phyloP scores from a whole-genome alignment of 192 early-diverging fungal genomes.

The Coemansia sp. region DNA sequence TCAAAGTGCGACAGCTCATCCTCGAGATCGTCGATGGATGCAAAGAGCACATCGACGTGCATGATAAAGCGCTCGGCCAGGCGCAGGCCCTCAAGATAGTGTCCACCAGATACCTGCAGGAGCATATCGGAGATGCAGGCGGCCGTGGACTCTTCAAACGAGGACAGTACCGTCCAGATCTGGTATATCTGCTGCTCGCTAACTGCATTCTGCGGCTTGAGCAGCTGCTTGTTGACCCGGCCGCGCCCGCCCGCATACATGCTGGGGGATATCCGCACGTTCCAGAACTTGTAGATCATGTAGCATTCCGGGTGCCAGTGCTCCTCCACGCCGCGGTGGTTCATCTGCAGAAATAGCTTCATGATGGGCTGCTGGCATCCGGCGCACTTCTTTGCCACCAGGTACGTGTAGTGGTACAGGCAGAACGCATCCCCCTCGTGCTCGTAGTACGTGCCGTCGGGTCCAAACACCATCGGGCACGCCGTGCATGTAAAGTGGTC shows the following conservation, averaged over 20 bases:
- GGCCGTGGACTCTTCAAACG: constrained; percentile 94
- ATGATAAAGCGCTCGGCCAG: constrained; percentile 81
- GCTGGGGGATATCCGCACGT: constrained; percentile 44
- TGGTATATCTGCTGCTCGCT: constrained; percentile 81
- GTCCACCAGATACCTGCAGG: constrained; percentile 79
- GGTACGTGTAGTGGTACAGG: constrained; percentile 86
- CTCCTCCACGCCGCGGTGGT: constrained; percentile 62
- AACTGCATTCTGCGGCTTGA: constrained; percentile 37
- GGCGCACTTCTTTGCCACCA: constrained; percentile 89
- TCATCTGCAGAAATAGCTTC: constrained; percentile 95
- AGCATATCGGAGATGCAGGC: constrained; percentile 95
- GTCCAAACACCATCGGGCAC: constrained; percentile 87
- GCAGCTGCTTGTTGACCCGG: constrained; percentile 45
- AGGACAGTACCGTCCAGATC: constrained; percentile 86
- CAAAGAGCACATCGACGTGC: constrained; percentile 89
- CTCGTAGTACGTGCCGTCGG: constrained; percentile 95
- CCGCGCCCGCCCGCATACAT: constrained; percentile 44
- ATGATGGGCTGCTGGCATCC: constrained; percentile 93
- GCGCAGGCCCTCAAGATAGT: constrained; percentile 72
- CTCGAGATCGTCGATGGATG: constrained; percentile 84
- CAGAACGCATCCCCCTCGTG: constrained; percentile 90
- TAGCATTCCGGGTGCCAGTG: constrained; percentile 99
- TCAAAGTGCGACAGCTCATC: constrained; percentile 58
- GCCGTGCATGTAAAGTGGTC: constrained; percentile 96
- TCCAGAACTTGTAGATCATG: constrained; percentile 93